Conservation (phyloP, 208 protist species). For the Kentomonas sorsogonicus region DNA sequence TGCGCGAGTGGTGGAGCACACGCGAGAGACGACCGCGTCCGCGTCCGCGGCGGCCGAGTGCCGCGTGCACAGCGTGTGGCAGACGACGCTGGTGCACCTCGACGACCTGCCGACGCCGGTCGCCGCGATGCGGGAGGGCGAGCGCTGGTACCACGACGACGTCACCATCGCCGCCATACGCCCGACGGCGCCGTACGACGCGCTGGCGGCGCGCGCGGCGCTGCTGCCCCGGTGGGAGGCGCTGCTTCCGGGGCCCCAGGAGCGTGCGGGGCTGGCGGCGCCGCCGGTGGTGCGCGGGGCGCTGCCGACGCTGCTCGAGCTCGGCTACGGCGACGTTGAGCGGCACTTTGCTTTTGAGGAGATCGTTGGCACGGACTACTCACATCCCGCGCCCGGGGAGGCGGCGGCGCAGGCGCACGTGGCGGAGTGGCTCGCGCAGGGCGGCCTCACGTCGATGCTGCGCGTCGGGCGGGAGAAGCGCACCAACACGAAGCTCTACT, state of each 20-base stretch:
- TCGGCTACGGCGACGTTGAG: constrained; percentile 57
- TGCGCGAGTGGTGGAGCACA: constrained; percentile 29
- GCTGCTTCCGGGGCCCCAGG: constrained; percentile 30
- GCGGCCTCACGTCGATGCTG: constrained; percentile 67
- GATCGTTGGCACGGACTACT: constrained; percentile 68
- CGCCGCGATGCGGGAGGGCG: constrained; percentile 68
- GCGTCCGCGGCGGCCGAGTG: neutral
- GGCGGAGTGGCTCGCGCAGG: constrained; percentile 56
- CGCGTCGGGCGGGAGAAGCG: constrained; percentile 58
- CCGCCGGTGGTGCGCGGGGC: constrained; percentile 41
- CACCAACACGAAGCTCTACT: constrained; percentile 85
- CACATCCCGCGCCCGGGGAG: constrained; percentile 61
- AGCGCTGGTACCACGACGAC: constrained; percentile 88
- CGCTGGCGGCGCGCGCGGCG: constrained; percentile 23
- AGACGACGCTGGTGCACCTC: constrained; percentile 85
- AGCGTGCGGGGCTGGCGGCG: constrained; percentile 22
- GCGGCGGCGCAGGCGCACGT: constrained; percentile 48
- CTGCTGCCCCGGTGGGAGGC: constrained; percentile 19
- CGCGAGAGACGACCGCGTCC: neutral
- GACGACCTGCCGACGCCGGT: constrained; percentile 82
- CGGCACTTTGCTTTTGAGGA: constrained; percentile 48
- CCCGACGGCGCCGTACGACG: constrained; percentile 67
- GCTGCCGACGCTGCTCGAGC: constrained; percentile 57
- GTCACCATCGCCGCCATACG: constrained; percentile 71
- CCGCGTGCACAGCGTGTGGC: constrained; percentile 76